Evolutionary conservation across 805 yeast genomes (phyloP).

Genomic region (Sporopachydermia lactativora): DNA sequence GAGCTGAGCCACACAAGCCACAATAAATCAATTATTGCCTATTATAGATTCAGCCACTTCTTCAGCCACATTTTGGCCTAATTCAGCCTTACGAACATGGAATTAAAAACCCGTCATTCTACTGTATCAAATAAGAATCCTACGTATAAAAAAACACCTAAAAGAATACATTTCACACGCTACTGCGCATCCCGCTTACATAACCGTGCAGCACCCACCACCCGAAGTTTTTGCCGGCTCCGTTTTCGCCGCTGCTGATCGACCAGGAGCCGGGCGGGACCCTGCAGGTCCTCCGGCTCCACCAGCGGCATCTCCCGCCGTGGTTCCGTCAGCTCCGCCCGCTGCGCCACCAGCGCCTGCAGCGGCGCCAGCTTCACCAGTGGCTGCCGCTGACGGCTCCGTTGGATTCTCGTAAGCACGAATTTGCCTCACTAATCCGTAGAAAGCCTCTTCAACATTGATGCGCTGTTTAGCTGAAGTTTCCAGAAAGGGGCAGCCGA

Average conservation of each 20-base stretch:
- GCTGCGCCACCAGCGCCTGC: constrained; percentile 5
- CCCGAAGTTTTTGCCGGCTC: constrained; percentile 3
- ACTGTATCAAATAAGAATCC: too few species aligned
- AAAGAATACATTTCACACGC: too few species aligned
- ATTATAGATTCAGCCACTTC: too few species aligned
- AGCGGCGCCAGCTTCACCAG: constrained; percentile 5
- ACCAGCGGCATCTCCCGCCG: neutral
- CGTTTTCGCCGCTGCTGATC: neutral
- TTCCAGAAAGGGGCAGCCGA: constrained; percentile 59
- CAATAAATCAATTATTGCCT: too few species aligned
- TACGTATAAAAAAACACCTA: too few species aligned
- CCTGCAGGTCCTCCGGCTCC: neutral
- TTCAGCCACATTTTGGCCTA: too few species aligned
- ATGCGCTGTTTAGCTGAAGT: constrained; percentile 72
- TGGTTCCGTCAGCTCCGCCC: neutral
- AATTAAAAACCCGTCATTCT: too few species aligned
- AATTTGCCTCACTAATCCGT: constrained; percentile 46
- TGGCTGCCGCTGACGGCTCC: constrained; percentile 5
- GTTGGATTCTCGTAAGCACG: constrained; percentile 16
- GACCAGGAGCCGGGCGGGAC: neutral
- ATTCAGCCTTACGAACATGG: too few species aligned
- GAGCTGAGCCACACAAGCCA: too few species aligned
- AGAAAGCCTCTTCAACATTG: constrained; percentile 71
- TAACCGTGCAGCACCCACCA: constrained; percentile 5
- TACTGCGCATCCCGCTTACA: too few species aligned